Evolutionary conservation across 495 filamentous ascomycete species (phyloP), one percentile per base, ranked within the genome.

Genomic region (Penicillium malachiteum): DNA sequence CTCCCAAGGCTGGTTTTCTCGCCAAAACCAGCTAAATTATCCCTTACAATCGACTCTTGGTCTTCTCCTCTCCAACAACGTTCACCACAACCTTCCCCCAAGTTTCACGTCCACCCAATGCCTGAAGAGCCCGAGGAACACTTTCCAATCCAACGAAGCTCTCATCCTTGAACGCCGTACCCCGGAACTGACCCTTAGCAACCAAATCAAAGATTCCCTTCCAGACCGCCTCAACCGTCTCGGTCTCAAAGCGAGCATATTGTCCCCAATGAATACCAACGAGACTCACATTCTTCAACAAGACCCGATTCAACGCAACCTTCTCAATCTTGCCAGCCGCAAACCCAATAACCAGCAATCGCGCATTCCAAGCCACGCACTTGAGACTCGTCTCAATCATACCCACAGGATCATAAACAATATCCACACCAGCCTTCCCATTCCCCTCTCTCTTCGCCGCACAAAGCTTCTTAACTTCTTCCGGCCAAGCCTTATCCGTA

Each of bases 41-140:
- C 14, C 12, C 14, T 37, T 39, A 50, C 35, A 50, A 18, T 13
- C 77, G 81, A 50, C 75, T 87, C 66, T 74, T 77, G 5, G 78
- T 75, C 43, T 63, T 59, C 52, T 71, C 69, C 31, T 84, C 78
- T 54, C 92, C 87, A n/a, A 87, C 84, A 26, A 97, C 79, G 71
- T 89, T 88, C 3, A 97, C 88, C 1, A 97, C 90, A 2, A 97
- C 93, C 81, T 97, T 97, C 0, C 93, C 93, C 93, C 93, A 97
- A 0, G 90, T 96, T 61, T 87, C 90, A 43, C 93, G 76, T 13
- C 81, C 80, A 0, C 89, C 92, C 38, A 97, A 74, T 13, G 87
- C 86, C 66, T 86, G 75, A 63, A 97, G 71, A 0, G 93, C 93
- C 51, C 81, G 81, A 0, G 87, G 84, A 16, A 97, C 82, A 53